Base-by-base conservation (phyloP, 75 land plant species). In the Selaginella tamariscina region DNA sequence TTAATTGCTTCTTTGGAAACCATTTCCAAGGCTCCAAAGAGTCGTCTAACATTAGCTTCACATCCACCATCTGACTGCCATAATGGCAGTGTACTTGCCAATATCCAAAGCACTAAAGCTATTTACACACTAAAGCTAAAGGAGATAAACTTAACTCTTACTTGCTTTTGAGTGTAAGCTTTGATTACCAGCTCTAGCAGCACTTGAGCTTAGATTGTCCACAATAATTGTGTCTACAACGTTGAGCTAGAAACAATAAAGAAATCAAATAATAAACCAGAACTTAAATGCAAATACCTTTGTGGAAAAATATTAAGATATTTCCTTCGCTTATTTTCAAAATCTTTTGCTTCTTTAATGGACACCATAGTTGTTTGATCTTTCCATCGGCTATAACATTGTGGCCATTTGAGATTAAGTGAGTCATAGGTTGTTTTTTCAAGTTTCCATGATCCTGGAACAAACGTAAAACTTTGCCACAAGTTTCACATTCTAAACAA, bases 401-500 rank as follows among this genome's bases (percentile, higher is more conserved):
- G 49, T 39, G 49, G 49, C 49, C 49, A 39, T 39, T 39, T 39
- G n/a, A n/a, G n/a, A n/a, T n/a, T n/a, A n/a, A n/a, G n/a, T n/a
- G n/a, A n/a, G n/a, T n/a, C n/a, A n/a, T n/a, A n/a, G n/a, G n/a
- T n/a, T n/a, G n/a, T n/a, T n/a, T n/a, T n/a, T n/a, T n/a, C n/a
- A n/a, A n/a, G n/a, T n/a, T n/a, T n/a, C n/a, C n/a, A n/a, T n/a
- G n/a, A n/a, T n/a, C n/a, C n/a, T n/a, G n/a, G n/a, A n/a, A n/a
- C n/a, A n/a, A n/a, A n/a, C n/a, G n/a, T n/a, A n/a, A n/a, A n/a
- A n/a, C n/a, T n/a, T n/a, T n/a, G n/a, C n/a, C n/a, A n/a, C n/a
- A n/a, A n/a, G n/a, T n/a, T n/a, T n/a, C n/a, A n/a, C n/a, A n/a
- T n/a, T n/a, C n/a, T n/a, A n/a, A n/a, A n/a, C n/a, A n/a, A n/a